Conservation (phyloP, 2,329 filamentous ascomycete species). For the Paracamarosporium sp. region DNA sequence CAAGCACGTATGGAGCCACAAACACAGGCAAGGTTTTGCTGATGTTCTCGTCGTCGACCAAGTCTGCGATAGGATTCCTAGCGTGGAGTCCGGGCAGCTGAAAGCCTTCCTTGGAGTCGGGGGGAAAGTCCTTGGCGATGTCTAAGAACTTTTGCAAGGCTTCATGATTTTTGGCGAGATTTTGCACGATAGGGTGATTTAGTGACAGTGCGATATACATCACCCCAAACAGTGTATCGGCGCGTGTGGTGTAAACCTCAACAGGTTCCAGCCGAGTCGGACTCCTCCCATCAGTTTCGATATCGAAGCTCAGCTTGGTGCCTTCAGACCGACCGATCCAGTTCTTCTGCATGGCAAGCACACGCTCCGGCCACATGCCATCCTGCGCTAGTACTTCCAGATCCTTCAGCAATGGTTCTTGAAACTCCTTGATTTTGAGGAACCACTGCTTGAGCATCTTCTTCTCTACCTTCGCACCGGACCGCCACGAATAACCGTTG, state of each 20-base stretch:
- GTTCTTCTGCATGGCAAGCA: constrained; percentile 82
- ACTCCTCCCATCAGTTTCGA: constrained; percentile 52
- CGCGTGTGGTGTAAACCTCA: constrained; percentile 82
- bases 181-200: constrained; percentile 71
- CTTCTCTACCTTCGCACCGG: constrained; percentile 83
- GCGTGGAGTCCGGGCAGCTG: constrained; percentile 58
- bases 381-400: constrained; percentile 69
- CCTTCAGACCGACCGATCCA: constrained; percentile 85
- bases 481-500: constrained; percentile 85
- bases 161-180: constrained; percentile 65
- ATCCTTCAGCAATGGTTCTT: constrained; percentile 74
- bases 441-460: constrained; percentile 87
- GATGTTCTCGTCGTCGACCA: constrained; percentile 55
- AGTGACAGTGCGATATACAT: constrained; percentile 83
- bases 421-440: constrained; percentile 80
- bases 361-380: constrained; percentile 80
- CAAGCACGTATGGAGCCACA: constrained; percentile 83
- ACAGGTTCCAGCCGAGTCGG: constrained; percentile 56
- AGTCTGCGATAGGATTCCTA: constrained; percentile 56
- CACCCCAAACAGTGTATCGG: constrained; percentile 86
- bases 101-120: constrained; percentile 70
- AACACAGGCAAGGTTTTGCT: constrained; percentile 74
- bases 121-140: constrained; percentile 58
- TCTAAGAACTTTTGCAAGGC: constrained; percentile 73
- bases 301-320: constrained; percentile 73